Evolutionary conservation across 371 early-diverging fungal species (phyloP), one percentile per base, ranked within the genome.

Genomic region (Mortierella sp.): DNA sequence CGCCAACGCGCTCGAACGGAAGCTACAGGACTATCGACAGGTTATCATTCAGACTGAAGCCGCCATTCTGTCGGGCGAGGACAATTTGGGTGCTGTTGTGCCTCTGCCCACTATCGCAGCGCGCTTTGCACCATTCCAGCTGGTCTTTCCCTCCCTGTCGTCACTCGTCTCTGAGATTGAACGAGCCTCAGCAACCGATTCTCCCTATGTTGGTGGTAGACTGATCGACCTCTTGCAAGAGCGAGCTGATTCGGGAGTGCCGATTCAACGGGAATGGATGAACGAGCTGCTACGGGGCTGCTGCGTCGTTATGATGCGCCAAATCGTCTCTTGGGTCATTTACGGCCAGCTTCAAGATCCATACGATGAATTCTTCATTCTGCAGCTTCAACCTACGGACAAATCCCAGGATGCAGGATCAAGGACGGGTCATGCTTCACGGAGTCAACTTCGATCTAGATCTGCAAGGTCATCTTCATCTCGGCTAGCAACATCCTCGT

Each of bases 311-410:
- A 69, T 92, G 58, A 89, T 84, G 65, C 81, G 87, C 41, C 91
- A 91, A 57, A 77, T 94, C 7, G 81, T 88, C 3, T 78, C 85
- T 0, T 94, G 94, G 94, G 86, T 91, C 77, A 79, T 91, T 2
- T 90, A 90, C 67, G 94, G 92, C 10, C 82, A 83, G 39, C 79
- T 90, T 28, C 72, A 79, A 17, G 90, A 90, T 60, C 86, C 90
- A 1, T 79, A 83, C 59, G 60, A 71, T 4, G 94, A 92, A 65
- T 94, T 92, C 49, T 94, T 94, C 54, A 82, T 94, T n/a, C 51
- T 64, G 5, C 54, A 39, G 16, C 52, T 56, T 22, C 43, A 54
- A 17, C 6, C 65, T 2, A 3, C 62, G 12, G 24, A 28, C 16
- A 37, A 44, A 19, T 17, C 50, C 37, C n/a, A 22, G 29, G 41